Percentiles rank a stretch among this genome's conserved stretches.
phyloP scores from a whole-genome alignment of 257 asterid genomes.

The Handroanthus guayacan region DNA sequence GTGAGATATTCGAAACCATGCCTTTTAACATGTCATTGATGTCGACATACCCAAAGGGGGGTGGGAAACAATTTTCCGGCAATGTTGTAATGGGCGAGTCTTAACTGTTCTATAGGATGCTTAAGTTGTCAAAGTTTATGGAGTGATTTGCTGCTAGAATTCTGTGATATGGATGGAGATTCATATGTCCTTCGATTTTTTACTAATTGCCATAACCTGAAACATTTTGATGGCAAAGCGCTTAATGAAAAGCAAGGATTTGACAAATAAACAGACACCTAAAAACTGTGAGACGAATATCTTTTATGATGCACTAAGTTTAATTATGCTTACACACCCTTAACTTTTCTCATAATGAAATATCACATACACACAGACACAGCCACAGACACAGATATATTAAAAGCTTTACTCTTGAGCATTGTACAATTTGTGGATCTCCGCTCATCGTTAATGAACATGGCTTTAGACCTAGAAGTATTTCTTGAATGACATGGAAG shows the following conservation, averaged over 20 bases:
- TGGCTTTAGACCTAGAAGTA: conserved; percentile 13
- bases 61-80: neutral
- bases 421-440: neutral
- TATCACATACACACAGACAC: no score
- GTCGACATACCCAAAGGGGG: neutral
- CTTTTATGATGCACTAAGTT: conserved; percentile 6
- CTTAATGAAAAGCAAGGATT: neutral
- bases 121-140: neutral
- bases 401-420: neutral
- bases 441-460: neutral
- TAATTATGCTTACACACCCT: neutral
- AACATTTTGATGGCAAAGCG: neutral
- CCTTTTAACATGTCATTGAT: neutral
- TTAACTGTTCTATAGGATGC: neutral
- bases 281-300: neutral
- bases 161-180: neutral
- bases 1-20: neutral
- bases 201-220: neutral
- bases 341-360: neutral
- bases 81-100: no score
- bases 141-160: neutral
- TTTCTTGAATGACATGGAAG: neutral
- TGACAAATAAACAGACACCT: neutral
- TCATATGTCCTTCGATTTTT: neutral
- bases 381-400: neutral